Base-by-base conservation (phyloP, 1,139 yeast species). In the Kurtzmaniella natalensis region DNA sequence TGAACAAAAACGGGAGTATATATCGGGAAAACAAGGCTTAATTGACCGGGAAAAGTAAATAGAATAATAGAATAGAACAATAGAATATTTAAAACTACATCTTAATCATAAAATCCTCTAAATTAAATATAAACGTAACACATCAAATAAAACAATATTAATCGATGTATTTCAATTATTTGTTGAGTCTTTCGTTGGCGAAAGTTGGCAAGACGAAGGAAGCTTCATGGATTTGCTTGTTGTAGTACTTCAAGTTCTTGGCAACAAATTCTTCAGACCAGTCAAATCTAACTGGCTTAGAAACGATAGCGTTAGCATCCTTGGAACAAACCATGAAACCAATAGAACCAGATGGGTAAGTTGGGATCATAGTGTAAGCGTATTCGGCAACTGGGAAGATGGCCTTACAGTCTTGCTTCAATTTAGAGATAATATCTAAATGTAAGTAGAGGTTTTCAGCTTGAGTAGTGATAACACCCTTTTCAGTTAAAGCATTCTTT, bases 291-390 rank as follows among this genome's bases (percentile, higher is more conserved):
- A 76, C 50, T 36, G 96, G 95, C 45, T 61, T 70, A 50, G 64
- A 70, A 38, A 87, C 81, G 42, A 78, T 67, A 33, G 80, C 80
- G 18, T 65, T 52, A 18, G 74, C 56, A 56, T 85, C 83, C 68
- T 87, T 87, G 42, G 82, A 75, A 59, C 95, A 86, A 34, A 88
- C 88, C 95, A 88, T 86, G 65, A 88, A 82, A 16, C 96, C 96
- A 54, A 88, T 81, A 51, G 88, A 92, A 40, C 96, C 96, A 19
- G 94, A 79, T 43, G 96, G 94, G 55, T 88, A 88, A 37, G 96
- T 85, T 53, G 96, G 96, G 46, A 87, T 85, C 59, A 87, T 76
- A 39, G 94, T 81, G 69, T 81, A 84, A 32, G 92, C 87, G 57
- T 86, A 88, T 56, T 81, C 89, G 21, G 83, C 96, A 32, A 76